Percentiles rank a stretch among this genome's conserved stretches.
These are phyloP conservation scores for Linum tenue DNA, from an alignment of 345 rosid genomes.

Conservation along the genomic window DNA sequence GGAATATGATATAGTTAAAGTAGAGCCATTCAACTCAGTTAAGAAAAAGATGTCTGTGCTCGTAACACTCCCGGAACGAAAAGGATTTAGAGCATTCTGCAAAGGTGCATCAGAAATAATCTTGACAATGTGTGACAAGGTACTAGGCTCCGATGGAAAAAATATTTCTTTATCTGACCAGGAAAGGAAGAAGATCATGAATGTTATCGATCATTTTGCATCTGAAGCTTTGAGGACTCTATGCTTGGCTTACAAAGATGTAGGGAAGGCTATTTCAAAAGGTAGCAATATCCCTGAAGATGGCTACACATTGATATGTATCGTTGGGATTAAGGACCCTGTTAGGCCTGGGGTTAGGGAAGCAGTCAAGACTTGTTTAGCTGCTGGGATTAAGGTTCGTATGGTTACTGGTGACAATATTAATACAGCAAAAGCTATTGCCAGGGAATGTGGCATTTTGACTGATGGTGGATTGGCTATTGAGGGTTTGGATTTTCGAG, in stretches of 20 bases:
- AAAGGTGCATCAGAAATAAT: constrained; percentile 28
- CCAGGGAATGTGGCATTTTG: constrained; percentile 29
- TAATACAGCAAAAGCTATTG: constrained; percentile 30
- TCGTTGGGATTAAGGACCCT: constrained; percentile 29
- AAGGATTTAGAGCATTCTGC: constrained; percentile 29
- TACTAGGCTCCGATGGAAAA: constrained; percentile 13
- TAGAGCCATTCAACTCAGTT: constrained; percentile 70
- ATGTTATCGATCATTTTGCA: constrained; percentile 50
- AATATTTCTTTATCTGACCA: constrained; percentile 26
- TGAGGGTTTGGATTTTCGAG: constrained; percentile 61
- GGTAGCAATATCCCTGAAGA: constrained; percentile 45
- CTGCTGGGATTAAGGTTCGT: constrained; percentile 22
- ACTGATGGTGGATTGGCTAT: constrained; percentile 50
- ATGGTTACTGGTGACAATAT: constrained; percentile 32
- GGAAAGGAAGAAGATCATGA: constrained; percentile 28
- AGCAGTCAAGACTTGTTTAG: constrained; percentile 26
- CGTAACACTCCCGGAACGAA: constrained; percentile 34
- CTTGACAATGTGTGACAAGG: constrained; percentile 17
- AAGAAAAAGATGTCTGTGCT: constrained; percentile 69
- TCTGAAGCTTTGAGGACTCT: constrained; percentile 59
- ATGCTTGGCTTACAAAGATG: constrained; percentile 57
- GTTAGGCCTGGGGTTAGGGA: constrained; percentile 26
- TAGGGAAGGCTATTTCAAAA: constrained; percentile 25
- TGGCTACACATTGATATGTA: constrained; percentile 39
- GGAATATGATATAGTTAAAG: constrained; percentile 48